phyloP scores from a whole-genome alignment of 2,329 filamentous ascomycete genomes.

The Colletotrichum eremochloae region DNA sequence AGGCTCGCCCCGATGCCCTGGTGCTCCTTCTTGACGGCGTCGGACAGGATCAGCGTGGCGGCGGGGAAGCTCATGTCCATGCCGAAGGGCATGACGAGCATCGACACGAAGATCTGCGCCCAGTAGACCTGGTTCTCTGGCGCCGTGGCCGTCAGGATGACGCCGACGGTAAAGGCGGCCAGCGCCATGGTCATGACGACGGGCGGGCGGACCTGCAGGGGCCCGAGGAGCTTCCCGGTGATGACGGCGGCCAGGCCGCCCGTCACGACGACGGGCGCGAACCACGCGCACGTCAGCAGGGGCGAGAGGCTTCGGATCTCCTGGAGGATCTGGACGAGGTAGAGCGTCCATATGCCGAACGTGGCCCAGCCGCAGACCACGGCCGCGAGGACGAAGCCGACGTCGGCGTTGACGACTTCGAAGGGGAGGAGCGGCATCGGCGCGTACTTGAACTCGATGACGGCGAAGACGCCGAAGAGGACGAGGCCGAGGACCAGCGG shows the following conservation, averaged over 20 bases:
- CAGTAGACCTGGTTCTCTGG: constrained; percentile 73
- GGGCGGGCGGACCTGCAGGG: constrained; percentile 51
- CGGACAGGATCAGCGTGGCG: constrained; percentile 70
- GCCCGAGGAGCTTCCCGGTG: constrained; percentile 58
- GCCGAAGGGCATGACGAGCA: constrained; percentile 71
- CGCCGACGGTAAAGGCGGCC: constrained; percentile 58
- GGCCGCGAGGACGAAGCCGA: constrained; percentile 68
- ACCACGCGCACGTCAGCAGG: constrained; percentile 59
- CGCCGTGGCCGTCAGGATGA: constrained; percentile 59
- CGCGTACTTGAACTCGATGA: constrained; percentile 64
- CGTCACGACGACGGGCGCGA: constrained; percentile 58
- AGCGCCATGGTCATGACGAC: constrained; percentile 61
- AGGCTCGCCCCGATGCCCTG: constrained; percentile 65
- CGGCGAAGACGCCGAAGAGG: constrained; percentile 67
- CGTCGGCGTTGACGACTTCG: constrained; percentile 60
- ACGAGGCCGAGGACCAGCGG: constrained; percentile 69
- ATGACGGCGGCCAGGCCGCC: constrained; percentile 61
- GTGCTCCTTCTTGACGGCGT: constrained; percentile 61
- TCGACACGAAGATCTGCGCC: constrained; percentile 71
- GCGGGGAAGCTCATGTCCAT: constrained; percentile 78
- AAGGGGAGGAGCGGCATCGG: constrained; percentile 70
- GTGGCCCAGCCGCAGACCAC: constrained; percentile 67
- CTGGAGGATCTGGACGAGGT: constrained; percentile 64
- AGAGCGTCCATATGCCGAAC: constrained; percentile 68
- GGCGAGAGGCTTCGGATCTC: constrained; percentile 57